Evolutionary conservation across 179 eudicot species (phyloP).

Genomic region (Silene vulgaris): DNA sequence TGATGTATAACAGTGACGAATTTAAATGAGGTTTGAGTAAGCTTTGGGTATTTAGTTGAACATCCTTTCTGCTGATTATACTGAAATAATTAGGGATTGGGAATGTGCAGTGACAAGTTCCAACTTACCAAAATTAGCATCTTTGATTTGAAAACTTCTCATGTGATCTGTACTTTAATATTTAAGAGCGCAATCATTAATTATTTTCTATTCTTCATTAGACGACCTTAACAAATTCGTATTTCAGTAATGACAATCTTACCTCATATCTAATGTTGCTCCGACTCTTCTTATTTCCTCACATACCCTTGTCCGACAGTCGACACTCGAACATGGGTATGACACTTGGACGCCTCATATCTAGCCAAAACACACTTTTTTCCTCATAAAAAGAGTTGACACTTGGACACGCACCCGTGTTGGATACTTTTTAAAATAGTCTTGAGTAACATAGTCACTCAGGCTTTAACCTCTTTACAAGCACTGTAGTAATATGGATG

Average conservation of each 20-base stretch:
- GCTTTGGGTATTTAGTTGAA: slow-evolving; percentile 21
- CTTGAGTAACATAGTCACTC: too few species aligned
- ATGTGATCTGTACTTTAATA: slow-evolving; percentile 4
- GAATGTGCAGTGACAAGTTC: slow-evolving; percentile 15
- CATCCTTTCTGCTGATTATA: slow-evolving; percentile 23
- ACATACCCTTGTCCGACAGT: too few species aligned
- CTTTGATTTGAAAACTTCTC: background rate
- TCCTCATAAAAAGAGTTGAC: too few species aligned
- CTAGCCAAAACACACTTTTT: too few species aligned
- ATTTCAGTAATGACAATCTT: background rate
- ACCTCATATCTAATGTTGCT: background rate
- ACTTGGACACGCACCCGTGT: too few species aligned
- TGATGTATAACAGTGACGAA: slow-evolving; percentile 25
- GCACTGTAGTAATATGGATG: background rate
- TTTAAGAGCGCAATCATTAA: background rate
- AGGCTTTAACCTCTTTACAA: background rate
- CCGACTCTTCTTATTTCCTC: too few species aligned
- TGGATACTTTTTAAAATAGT: too few species aligned
- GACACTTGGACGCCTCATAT: too few species aligned
- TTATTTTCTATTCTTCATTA: background rate
- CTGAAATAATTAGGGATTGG: slow-evolving; percentile 19
- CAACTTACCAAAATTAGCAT: slow-evolving; percentile 7
- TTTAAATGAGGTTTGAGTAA: background rate
- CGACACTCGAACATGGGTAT: too few species aligned
- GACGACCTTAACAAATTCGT: too few species aligned